These are phyloP conservation scores for Phytophthora ohioensis DNA, from an alignment of 352 stramenopile species.

Conservation along the genomic window DNA sequence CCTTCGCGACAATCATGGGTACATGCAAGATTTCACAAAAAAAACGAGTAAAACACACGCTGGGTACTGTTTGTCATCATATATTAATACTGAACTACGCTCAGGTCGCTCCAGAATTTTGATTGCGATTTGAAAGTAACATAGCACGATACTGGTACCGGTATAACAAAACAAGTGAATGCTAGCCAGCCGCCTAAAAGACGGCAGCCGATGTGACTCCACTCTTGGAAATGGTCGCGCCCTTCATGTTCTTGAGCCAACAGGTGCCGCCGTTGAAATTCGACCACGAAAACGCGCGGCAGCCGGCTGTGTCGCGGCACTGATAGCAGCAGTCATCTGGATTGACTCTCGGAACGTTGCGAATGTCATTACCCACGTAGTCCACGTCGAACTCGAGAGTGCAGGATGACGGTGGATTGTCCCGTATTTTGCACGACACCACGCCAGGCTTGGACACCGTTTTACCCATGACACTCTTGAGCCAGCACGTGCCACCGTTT, in stretches of 20 bases:
- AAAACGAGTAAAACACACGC: too few species aligned
- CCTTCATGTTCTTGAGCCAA: slow-evolving; percentile 19
- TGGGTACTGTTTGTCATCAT: too few species aligned
- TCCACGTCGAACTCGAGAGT: slow-evolving; percentile 29
- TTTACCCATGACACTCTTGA: slow-evolving; percentile 11
- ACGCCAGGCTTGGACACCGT: slow-evolving; percentile 22
- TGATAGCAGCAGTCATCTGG: slow-evolving; percentile 39
- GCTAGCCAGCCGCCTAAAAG: slow-evolving; percentile 10
- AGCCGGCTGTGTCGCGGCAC: slow-evolving; percentile 27
- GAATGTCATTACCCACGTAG: slow-evolving; percentile 46
- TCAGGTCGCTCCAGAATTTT: too few species aligned
- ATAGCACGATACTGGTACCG: too few species aligned
- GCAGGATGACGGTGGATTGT: slow-evolving; percentile 29
- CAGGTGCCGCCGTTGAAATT: slow-evolving; percentile 29
- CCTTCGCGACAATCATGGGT: too few species aligned
- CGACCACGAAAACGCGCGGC: slow-evolving; percentile 42
- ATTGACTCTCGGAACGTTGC: slow-evolving; percentile 22
- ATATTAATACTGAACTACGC: too few species aligned
- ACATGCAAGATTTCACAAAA: too few species aligned
- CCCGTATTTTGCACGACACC: slow-evolving; percentile 31
- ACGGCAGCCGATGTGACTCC: slow-evolving; percentile 41
- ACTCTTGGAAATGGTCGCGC: slow-evolving; percentile 12
- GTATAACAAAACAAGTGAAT: too few species aligned
- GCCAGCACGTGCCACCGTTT: slow-evolving; percentile 23
- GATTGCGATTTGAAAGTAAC: too few species aligned